Evolutionary conservation across 257 asterid genomes (phyloP).

Genomic region (Lantana camara): DNA sequence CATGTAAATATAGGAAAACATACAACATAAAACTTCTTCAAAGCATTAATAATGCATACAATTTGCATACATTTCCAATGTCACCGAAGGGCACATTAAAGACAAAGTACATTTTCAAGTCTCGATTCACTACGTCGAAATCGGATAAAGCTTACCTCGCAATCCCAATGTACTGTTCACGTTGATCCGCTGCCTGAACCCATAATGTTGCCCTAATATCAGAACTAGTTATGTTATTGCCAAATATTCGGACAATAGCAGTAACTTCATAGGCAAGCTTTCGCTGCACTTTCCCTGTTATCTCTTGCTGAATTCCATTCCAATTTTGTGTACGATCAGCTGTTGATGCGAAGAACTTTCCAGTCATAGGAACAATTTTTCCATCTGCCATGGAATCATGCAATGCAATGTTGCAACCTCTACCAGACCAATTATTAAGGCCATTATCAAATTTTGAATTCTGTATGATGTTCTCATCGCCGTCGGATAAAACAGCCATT

Average conservation of each 20-base stretch:
- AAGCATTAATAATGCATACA: background rate
- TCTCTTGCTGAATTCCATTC: slow-evolving; percentile 87
- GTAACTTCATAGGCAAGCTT: slow-evolving; percentile 73
- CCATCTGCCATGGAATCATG: slow-evolving; percentile 71
- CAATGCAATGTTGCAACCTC: slow-evolving; percentile 74
- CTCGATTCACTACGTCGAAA: background rate
- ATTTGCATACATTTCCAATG: background rate
- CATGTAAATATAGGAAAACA: too few relatives aligned
- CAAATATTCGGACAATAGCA: slow-evolving; percentile 61
- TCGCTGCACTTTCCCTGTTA: slow-evolving; percentile 64
- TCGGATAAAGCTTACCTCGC: slow-evolving; percentile 46
- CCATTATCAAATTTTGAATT: slow-evolving; percentile 75
- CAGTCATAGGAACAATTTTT: slow-evolving; percentile 57
- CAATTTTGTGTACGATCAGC: slow-evolving; percentile 70
- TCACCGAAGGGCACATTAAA: background rate
- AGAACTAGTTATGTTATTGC: slow-evolving; percentile 50
- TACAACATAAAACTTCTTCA: too few relatives aligned
- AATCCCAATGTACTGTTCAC: slow-evolving; percentile 74
- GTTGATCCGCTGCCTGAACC: slow-evolving; percentile 62
- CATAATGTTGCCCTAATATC: slow-evolving; percentile 64
- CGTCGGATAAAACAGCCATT: slow-evolving; percentile 33
- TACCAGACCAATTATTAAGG: slow-evolving; percentile 71
- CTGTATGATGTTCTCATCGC: slow-evolving; percentile 57
- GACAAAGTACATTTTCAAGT: background rate
- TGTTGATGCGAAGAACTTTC: slow-evolving; percentile 70